phyloP scores from a whole-genome alignment of 257 asterid genomes.

The Solanum gandarillasii region DNA sequence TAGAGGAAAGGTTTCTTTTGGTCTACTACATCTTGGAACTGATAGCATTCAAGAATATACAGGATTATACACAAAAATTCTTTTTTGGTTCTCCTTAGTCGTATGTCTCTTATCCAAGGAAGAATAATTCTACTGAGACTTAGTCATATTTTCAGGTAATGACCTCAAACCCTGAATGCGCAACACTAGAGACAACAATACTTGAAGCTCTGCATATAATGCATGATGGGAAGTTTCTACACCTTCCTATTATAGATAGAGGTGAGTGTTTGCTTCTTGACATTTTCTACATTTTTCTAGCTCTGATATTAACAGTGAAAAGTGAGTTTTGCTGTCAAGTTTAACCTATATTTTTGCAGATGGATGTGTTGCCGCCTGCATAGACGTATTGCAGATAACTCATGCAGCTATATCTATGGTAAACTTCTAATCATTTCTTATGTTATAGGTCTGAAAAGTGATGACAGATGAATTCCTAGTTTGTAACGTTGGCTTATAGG shows the following conservation, averaged over 20 bases:
- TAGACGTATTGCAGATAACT: constrained; percentile 89
- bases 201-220: constrained; percentile 89
- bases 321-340: background rate
- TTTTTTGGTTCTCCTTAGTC: background rate
- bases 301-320: background rate
- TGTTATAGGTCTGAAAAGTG: background rate
- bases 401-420: constrained; percentile 93
- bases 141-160: constrained; percentile 49
- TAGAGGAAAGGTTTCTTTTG: background rate
- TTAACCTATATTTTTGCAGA: constrained; percentile 40
- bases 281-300: background rate
- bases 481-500: background rate
- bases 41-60: background rate
- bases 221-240: constrained; percentile 84
- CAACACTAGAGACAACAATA: constrained; percentile 69
- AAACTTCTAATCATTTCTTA: constrained; percentile 1
- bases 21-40: background rate
- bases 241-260: constrained; percentile 84
- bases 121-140: background rate
- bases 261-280: constrained; percentile 27
- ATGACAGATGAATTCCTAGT: background rate
- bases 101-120: background rate
- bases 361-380: constrained; percentile 55
- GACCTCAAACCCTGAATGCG: constrained; percentile 85
- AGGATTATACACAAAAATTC: background rate